Percentiles rank a stretch among this genome's conserved stretches.
Conservation (phyloP, 164 flowering plant genomes). For the Vitis rupestris region DNA sequence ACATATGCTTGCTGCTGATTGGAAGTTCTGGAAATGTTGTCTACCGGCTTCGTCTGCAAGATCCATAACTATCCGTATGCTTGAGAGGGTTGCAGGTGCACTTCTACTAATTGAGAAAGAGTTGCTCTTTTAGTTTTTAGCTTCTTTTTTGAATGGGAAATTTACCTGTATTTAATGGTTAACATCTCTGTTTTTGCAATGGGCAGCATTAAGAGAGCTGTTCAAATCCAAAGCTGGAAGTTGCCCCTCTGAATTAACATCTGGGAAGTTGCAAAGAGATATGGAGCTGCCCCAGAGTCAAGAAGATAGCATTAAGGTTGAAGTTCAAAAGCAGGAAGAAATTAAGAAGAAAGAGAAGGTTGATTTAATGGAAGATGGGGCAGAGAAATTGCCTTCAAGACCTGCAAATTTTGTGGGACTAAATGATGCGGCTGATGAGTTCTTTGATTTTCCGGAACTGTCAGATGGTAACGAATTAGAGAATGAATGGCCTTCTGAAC, state of each 20-base stretch:
- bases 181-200: slow-evolving; percentile 2
- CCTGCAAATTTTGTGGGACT: slow-evolving; percentile 34
- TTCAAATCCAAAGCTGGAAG: slow-evolving; percentile 59
- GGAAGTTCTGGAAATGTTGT: slow-evolving; percentile 84
- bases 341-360: slow-evolving; percentile 11
- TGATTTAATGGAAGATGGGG: slow-evolving; percentile 7
- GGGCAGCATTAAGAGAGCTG: slow-evolving; percentile 79
- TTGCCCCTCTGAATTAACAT: slow-evolving; percentile 36
- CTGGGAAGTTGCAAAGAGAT: slow-evolving; percentile 38
- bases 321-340: slow-evolving; percentile 5
- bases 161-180: not conserved
- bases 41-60: slow-evolving; percentile 48
- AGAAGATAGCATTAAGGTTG: slow-evolving; percentile 11
- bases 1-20: slow-evolving; percentile 94
- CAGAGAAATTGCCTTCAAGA: slow-evolving; percentile 19
- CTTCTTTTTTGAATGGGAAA: not conserved
- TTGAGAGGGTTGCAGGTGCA: slow-evolving; percentile 81
- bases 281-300: slow-evolving; percentile 24
- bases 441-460: slow-evolving; percentile 52
- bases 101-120: not conserved
- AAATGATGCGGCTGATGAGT: slow-evolving; percentile 50
- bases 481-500: slow-evolving; percentile 34
- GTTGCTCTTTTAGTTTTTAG: not conserved
- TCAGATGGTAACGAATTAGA: slow-evolving; percentile 31
- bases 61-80: slow-evolving; percentile 72